Evolutionary conservation across 805 yeast genomes (phyloP).

Genomic region (Schwanniomyces sp.): DNA sequence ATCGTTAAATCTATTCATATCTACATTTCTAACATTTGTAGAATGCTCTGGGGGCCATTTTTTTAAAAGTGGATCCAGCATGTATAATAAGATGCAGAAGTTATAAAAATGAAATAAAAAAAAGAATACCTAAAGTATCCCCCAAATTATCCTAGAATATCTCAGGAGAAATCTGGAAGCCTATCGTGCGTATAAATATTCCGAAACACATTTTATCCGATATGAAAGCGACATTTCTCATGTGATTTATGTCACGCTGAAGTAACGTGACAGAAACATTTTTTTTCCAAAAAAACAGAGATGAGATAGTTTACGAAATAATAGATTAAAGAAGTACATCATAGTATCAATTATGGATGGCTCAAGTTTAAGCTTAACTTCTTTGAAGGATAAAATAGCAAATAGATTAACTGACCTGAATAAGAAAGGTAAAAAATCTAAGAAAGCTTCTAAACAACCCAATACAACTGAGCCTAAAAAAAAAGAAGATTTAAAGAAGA

Average conservation of each 20-base stretch:
- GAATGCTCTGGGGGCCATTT: slow-evolving; percentile 24
- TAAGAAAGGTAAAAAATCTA: slow-evolving; percentile 8
- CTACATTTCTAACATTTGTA: slow-evolving; percentile 11
- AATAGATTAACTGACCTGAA: slow-evolving; percentile 40
- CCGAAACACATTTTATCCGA: not conserved
- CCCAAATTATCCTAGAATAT: not conserved
- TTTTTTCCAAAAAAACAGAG: slow-evolving; percentile 3
- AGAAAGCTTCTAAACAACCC: slow-evolving; percentile 14
- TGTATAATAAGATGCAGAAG: not conserved
- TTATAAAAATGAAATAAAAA: not conserved
- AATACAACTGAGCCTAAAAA: slow-evolving; percentile 6
- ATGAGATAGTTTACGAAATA: slow-evolving; percentile 4
- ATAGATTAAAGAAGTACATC: not conserved
- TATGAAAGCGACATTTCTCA: not conserved
- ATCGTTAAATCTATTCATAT: slow-evolving; percentile 9
- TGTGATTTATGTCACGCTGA: not conserved
- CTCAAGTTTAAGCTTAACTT: slow-evolving; percentile 47
- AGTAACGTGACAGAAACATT: not conserved
- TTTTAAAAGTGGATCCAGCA: not conserved
- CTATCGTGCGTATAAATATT: not conserved
- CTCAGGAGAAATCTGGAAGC: not conserved
- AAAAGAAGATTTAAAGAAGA: slow-evolving; percentile 11
- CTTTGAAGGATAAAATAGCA: slow-evolving; percentile 65
- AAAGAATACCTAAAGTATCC: not conserved
- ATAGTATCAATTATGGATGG: slow-evolving; percentile 36